A percentile compares a stretch with the other conserved stretches of the same genome.
phyloP scores from a whole-genome alignment of 768 basidiomycete species.

The Leccinum incarnatum region DNA sequence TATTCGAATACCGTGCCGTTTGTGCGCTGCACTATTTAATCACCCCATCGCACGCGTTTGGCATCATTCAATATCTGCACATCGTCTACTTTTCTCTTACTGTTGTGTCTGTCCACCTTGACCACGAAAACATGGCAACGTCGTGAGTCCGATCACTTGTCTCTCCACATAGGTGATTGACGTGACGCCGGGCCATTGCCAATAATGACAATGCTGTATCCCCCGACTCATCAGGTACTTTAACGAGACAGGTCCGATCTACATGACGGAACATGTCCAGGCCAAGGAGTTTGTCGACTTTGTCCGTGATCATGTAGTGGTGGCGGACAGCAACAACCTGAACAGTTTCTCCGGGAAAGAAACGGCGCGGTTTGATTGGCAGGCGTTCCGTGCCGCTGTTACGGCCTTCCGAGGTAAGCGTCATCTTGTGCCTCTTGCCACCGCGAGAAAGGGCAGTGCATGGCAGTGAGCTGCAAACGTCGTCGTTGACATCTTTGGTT shows the following conservation, averaged over 20 bases:
- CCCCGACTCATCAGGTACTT: slow-evolving; percentile 3
- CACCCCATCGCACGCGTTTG: neutral
- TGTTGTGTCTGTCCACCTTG: neutral
- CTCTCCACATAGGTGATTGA: neutral
- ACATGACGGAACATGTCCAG: neutral
- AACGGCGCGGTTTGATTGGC: slow-evolving; percentile 1
- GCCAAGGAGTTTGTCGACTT: slow-evolving; percentile 7
- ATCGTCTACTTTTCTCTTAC: neutral
- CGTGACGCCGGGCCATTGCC: neutral
- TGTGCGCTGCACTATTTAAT: neutral
- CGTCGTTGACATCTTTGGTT: neutral
- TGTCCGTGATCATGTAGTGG: slow-evolving; percentile 1
- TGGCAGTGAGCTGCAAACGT: neutral
- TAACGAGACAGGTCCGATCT: slow-evolving; percentile 9
- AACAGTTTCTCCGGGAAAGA: neutral
- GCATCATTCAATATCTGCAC: neutral
- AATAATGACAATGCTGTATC: neutral
- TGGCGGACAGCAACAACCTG: neutral
- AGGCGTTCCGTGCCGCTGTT: neutral
- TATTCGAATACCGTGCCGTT: neutral
- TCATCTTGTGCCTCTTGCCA: neutral
- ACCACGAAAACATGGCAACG: neutral
- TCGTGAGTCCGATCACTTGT: neutral
- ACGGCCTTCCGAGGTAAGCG: neutral
- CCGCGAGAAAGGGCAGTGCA: neutral